These are phyloP conservation scores for Boletus smithii DNA, from an alignment of 1,284 basidiomycete genomes.

Conservation along the genomic window DNA sequence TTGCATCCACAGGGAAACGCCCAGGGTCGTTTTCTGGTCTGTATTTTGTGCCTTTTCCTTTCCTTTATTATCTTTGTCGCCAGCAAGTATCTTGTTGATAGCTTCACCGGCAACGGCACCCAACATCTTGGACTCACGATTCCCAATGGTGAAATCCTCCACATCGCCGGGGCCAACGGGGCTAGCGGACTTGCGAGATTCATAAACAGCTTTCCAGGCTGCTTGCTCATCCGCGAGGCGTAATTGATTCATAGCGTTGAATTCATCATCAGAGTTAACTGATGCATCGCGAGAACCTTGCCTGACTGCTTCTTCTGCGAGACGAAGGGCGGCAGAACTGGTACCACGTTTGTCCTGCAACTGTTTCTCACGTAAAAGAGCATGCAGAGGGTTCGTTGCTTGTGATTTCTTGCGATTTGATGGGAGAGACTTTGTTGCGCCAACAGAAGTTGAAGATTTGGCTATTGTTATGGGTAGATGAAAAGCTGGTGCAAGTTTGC, in stretches of 20 bases:
- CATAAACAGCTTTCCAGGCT: slow-evolving; percentile 36
- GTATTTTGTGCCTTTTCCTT: slow-evolving; percentile 14
- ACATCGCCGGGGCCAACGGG: slow-evolving; percentile 13
- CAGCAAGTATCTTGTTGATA: slow-evolving; percentile 41
- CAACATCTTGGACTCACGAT: slow-evolving; percentile 34
- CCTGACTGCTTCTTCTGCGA: slow-evolving; percentile 42
- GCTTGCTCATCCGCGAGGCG: slow-evolving; percentile 39
- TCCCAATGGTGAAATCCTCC: slow-evolving; percentile 34
- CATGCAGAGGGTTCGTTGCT: slow-evolving; percentile 47
- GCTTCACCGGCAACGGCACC: slow-evolving; percentile 29
- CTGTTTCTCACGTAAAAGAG: slow-evolving; percentile 52
- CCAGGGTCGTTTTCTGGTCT: slow-evolving; percentile 23
- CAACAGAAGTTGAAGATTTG: slow-evolving; percentile 5
- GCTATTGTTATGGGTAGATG: slow-evolving; percentile 13
- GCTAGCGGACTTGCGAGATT: slow-evolving; percentile 26
- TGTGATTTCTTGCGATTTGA: slow-evolving; percentile 28
- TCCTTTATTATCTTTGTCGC: slow-evolving; percentile 33
- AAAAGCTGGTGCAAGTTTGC: slow-evolving; percentile 12
- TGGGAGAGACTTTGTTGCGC: background rate
- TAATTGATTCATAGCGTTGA: slow-evolving; percentile 24
- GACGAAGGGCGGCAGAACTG: slow-evolving; percentile 40
- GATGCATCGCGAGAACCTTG: slow-evolving; percentile 30
- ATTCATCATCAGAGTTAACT: slow-evolving; percentile 40
- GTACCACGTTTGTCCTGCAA: slow-evolving; percentile 44
- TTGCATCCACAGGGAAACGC: slow-evolving; percentile 41